These are phyloP conservation scores for Ogataea zsoltii DNA, from an alignment of 805 yeast species.

Conservation along the genomic window DNA sequence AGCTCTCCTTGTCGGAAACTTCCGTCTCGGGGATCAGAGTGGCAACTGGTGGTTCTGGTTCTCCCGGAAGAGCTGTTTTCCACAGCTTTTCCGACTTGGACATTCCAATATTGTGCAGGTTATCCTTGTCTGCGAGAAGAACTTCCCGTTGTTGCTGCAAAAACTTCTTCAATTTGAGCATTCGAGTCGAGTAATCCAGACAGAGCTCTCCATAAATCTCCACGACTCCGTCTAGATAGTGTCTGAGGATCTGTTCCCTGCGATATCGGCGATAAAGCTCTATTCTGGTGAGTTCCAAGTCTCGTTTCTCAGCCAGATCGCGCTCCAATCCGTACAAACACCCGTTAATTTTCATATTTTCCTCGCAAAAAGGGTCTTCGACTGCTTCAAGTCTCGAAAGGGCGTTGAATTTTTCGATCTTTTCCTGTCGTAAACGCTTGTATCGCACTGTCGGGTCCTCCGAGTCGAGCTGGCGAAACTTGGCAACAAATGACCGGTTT, in stretches of 20 bases:
- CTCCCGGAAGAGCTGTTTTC: conserved; percentile 24
- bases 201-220: conserved; percentile 30
- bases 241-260: conserved; percentile 26
- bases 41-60: no score
- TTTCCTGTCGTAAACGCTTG: conserved; percentile 7
- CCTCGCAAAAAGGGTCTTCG: conserved; percentile 15
- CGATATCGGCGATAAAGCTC: conserved; percentile 27
- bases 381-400: conserved; percentile 9
- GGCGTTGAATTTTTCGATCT: conserved; percentile 13
- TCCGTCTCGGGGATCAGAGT: no score
- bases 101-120: conserved; percentile 31
- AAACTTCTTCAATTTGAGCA: conserved; percentile 35
- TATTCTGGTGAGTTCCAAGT: conserved; percentile 32
- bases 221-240: conserved; percentile 27
- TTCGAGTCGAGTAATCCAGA: conserved; percentile 28
- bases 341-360: conserved; percentile 8
- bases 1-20: conserved; percentile 1
- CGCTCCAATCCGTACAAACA: conserved; percentile 23
- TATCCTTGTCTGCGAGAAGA: conserved; percentile 28
- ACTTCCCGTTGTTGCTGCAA: conserved; percentile 32
- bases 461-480: conserved; percentile 2
- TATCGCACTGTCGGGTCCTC: conserved; percentile 8
- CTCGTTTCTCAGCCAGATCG: conserved; percentile 37
- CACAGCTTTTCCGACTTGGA: conserved; percentile 34
- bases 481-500: background rate